Evolutionary conservation across 225 moss, liverwort and hornwort species (phyloP), one percentile per base, ranked within the genome.

Genomic region (Anthoceros angustus): DNA sequence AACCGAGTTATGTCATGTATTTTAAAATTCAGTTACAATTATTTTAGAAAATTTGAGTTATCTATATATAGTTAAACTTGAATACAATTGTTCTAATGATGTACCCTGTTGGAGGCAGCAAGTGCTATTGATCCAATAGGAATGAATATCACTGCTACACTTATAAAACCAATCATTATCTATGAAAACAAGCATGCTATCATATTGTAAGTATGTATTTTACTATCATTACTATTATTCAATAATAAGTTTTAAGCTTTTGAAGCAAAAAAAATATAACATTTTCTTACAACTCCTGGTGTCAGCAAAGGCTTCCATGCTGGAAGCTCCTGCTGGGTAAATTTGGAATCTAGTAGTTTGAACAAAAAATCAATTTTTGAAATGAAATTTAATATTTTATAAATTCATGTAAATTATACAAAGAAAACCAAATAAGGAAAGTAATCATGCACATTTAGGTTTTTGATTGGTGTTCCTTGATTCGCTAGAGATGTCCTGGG

Each of bases 291-390:
- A 18, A 55, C 23, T 20, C 23, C 23, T 55, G 55, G 55, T 55
- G 55, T 55, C 23, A 55, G 4, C 7, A 55, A 23, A 18, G 55
- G 55, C 23, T 55, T 55, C 55, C 55, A 55, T 9, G 55, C 55
- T 55, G 55, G 55, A 55, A 55, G 55, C 55, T 55, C 55, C 23
- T 55, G 55, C 14, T 55, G 55, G 23, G 55, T 55, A 55, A 55
- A 55, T 23, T 55, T 55, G 4, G 55, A 55, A 55, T 55, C 55
- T 55, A 55, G 7, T 5, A 23, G 4, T 55, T 7, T 5, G 14
- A 15, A 1, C 18, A 23, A 55, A 15, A 55, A 15, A 0, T 18
- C 8, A 55, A 16, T 12, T 7, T 12, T 43, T 12, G 8, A 8
- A 43, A 43, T 43, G 43, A 43, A n/a, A n/a, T n/a, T 32, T 32